Percentiles rank a stretch among this genome's conserved stretches.
Evolutionary conservation across 2,329 filamentous ascomycete species (phyloP).

Genomic region (Penicillium sp.): DNA sequence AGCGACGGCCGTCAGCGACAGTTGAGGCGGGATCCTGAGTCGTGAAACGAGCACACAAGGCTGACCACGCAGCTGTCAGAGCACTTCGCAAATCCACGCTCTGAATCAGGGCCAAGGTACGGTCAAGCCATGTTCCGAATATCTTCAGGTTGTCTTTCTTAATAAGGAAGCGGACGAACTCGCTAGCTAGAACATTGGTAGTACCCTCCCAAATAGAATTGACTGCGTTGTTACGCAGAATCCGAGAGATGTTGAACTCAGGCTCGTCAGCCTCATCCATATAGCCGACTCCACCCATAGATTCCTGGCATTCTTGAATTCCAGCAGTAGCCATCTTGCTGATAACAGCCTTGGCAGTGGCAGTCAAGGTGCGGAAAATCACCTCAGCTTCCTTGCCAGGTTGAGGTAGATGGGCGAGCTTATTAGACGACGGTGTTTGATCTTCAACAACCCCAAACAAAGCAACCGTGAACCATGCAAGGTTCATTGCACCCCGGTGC

Average conservation of each 20-base stretch:
- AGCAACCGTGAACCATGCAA: slow-evolving; percentile 34
- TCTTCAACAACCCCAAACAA: slow-evolving; percentile 53
- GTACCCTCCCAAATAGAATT: slow-evolving; percentile 68
- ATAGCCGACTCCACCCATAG: slow-evolving; percentile 40
- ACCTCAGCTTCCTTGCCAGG: slow-evolving; percentile 24
- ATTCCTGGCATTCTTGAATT: slow-evolving; percentile 40
- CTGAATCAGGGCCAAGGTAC: slow-evolving; percentile 25
- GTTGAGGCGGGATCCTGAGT: slow-evolving; percentile 15
- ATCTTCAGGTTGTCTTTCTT: slow-evolving; percentile 25
- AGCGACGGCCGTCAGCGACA: slow-evolving; percentile 32
- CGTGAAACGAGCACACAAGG: slow-evolving; percentile 15
- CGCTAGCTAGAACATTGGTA: slow-evolving; percentile 64
- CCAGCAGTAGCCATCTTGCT: slow-evolving; percentile 32
- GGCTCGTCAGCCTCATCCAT: slow-evolving; percentile 50
- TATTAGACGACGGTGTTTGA: slow-evolving; percentile 27
- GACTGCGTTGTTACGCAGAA: slow-evolving; percentile 61
- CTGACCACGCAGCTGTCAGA: slow-evolving; percentile 17
- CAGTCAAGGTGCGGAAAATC: slow-evolving; percentile 30
- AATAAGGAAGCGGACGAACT: slow-evolving; percentile 42
- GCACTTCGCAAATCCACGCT: not conserved
- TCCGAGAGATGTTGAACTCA: slow-evolving; percentile 63
- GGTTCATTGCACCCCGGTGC: slow-evolving; percentile 38
- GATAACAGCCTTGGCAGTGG: slow-evolving; percentile 35
- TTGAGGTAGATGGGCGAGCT: slow-evolving; percentile 50
- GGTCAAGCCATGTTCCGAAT: slow-evolving; percentile 44